Conservation (phyloP, 2,329 filamentous ascomycete species). For the Pseudocercospora crystallina region DNA sequence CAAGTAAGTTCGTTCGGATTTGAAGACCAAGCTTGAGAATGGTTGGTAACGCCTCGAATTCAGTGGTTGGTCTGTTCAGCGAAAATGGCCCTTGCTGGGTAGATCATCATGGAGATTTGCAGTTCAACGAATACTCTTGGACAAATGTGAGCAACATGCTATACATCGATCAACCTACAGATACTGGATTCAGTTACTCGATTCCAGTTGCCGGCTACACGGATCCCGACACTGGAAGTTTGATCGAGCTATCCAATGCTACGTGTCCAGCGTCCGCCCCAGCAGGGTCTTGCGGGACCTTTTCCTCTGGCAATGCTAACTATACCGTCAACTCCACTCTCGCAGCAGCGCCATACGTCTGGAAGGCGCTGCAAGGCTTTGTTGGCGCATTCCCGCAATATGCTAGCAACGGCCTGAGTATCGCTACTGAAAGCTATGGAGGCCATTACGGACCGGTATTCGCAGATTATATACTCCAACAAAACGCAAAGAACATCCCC, state of each 20-base stretch:
- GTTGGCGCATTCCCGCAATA: conserved; percentile 55
- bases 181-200: conserved; percentile 59
- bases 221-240: conserved; percentile 28
- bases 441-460: conserved; percentile 31
- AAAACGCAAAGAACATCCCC: conserved; percentile 34
- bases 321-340: conserved; percentile 55
- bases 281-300: conserved; percentile 52
- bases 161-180: conserved; percentile 66
- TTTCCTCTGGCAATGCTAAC: conserved; percentile 51
- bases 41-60: too few relatives aligned
- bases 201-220: conserved; percentile 43
- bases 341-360: conserved; percentile 58
- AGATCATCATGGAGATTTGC: conserved; percentile 30
- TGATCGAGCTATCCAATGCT: conserved; percentile 37
- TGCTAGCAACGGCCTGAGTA: conserved; percentile 28
- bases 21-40: too few relatives aligned
- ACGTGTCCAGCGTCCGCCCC: conserved; percentile 21
- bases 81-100: conserved; percentile 35
- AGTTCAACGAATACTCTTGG: conserved; percentile 60
- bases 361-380: conserved; percentile 62
- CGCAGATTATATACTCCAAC: conserved; percentile 29
- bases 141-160: conserved; percentile 63
- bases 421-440: conserved; percentile 31
- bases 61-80: conserved; percentile 59
- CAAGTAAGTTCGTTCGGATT: too few relatives aligned